Base-by-base conservation (phyloP, 2,329 filamentous ascomycete genomes). In the Phoma sp. region DNA sequence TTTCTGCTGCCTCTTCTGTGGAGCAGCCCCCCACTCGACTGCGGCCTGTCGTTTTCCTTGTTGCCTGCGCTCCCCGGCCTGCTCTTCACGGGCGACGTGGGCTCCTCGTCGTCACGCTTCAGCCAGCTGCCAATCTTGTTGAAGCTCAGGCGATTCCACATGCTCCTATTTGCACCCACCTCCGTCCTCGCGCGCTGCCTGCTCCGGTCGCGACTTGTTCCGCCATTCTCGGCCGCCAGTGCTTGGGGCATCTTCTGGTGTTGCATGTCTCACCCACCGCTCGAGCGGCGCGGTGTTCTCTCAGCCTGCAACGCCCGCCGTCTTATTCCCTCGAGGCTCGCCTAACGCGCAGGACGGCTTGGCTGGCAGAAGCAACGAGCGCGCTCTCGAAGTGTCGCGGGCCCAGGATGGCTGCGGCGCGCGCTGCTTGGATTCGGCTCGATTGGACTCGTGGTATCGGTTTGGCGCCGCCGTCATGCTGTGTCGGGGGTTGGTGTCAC, bases 1-100 rank as follows among this genome's bases (percentile, higher is more conserved):
- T 83, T 86, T 62, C 85, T 72, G 54, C 71, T 74, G 45, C 68
- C 56, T 47, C 69, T 63, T 46, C 71, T 62, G 21, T 61, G 43
- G 56, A 72, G 52, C 48, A 72, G 56, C 0, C 67, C 68, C 20
- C 63, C 70, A 38, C 71, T 73, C 36, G 72, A 73, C 40, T 70
- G 69, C 47, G 68, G 73, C 48, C 69, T 64, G 20, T 58, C 67
- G 36, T 65, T 71, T 52, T 76, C 71, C 62, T 75, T 72, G 34
- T 67, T 66, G 5, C 20, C 47, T 7, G 47, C 43, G 32, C 42
- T 51, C 21, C 47, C 43, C 7, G 42, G 47, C 12, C 33, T 38
- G 28, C 30, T 47, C 47, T 61, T 64, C 2, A 53, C 52, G 14
- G 59, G 50, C 32, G 61, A 59, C 7, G 66, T 60, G 9, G 61